Conservation (phyloP, 331 rosid species). For the Phaseolus coccineus region DNA sequence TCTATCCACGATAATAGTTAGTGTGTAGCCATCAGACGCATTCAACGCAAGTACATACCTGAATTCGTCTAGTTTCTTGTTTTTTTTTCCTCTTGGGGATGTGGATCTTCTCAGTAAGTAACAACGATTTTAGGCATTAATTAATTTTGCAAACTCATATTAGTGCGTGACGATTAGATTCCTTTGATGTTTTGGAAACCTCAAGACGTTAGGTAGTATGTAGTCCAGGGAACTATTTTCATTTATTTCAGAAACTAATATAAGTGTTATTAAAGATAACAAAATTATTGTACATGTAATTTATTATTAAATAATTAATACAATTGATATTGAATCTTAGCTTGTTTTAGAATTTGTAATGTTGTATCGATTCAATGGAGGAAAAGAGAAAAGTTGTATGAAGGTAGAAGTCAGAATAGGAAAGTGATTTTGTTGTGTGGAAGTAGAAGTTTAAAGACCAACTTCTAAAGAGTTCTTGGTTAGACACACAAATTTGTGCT, state of each 20-base stretch:
- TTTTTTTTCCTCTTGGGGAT: background rate
- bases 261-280: too few species aligned
- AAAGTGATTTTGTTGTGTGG: too few species aligned
- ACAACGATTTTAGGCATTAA: constrained; percentile 19
- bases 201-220: background rate
- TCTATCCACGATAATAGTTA: background rate
- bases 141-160: constrained; percentile 14
- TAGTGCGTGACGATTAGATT: background rate
- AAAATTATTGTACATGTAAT: too few species aligned
- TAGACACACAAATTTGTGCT: too few species aligned
- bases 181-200: background rate
- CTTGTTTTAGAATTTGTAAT: too few species aligned
- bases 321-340: too few species aligned
- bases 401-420: too few species aligned
- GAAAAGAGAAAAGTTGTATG: too few species aligned
- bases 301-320: too few species aligned
- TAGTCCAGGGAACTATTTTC: background rate
- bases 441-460: too few species aligned
- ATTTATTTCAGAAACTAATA: background rate
- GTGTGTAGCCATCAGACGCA: background rate
- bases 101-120: constrained; percentile 5
- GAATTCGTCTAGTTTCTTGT: background rate
- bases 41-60: background rate
- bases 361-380: too few species aligned
- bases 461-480: too few species aligned